Evolutionary conservation across 495 filamentous ascomycete genomes (phyloP).

Genomic region (Trypethelium eluteriae): DNA sequence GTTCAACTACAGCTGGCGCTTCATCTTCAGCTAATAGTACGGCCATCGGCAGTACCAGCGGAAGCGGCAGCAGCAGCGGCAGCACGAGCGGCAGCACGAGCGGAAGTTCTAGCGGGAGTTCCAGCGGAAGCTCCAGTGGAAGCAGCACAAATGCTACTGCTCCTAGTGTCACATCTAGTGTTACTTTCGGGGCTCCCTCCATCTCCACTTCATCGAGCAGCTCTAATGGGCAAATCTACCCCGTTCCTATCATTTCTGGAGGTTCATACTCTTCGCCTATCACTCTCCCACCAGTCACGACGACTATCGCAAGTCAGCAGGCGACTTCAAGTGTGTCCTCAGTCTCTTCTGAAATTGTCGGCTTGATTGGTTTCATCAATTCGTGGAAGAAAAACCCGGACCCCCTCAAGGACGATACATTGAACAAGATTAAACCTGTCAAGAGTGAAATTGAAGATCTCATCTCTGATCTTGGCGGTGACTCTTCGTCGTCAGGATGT

Average conservation of each 20-base stretch:
- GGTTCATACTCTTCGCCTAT: background rate
- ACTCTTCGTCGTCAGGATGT: background rate
- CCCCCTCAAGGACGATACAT: background rate
- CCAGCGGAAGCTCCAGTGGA: background rate
- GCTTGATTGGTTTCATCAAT: background rate
- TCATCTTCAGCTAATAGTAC: background rate
- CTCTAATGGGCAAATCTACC: background rate
- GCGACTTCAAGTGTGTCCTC: background rate
- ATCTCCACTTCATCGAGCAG: background rate
- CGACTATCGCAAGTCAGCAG: background rate
- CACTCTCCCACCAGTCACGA: background rate
- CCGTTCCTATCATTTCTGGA: background rate
- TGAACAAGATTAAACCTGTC: background rate
- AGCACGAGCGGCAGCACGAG: background rate
- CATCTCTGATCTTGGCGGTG: conserved; percentile 4
- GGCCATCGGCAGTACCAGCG: background rate
- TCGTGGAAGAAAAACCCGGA: background rate
- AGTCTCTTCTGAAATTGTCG: conserved; percentile 1
- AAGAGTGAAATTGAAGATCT: background rate
- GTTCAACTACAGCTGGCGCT: background rate
- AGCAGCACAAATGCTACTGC: background rate
- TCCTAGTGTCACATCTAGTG: background rate
- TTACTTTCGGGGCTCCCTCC: background rate
- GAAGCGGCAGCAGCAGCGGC: background rate
- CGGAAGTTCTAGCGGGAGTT: background rate